These are phyloP conservation scores for Trichophyton equinum DNA, from an alignment of 2,329 filamentous ascomycete species.

Conservation along the genomic window DNA sequence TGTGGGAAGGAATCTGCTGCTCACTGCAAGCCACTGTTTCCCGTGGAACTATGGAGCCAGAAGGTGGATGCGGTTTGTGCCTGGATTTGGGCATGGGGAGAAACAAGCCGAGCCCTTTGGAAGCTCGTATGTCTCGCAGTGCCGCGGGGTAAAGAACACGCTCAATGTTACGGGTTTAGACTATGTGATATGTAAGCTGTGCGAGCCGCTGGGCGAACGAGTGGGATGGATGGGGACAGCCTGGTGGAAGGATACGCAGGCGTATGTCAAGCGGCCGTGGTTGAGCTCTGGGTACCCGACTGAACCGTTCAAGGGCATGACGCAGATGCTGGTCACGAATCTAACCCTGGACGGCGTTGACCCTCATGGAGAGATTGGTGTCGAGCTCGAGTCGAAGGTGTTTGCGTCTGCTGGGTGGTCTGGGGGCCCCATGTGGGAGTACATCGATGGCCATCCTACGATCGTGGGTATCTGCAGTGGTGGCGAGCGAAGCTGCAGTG, in stretches of 20 bases:
- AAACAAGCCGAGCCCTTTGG: slow-evolving; percentile 14
- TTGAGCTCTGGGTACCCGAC: slow-evolving; percentile 16
- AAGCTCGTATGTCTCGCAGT: slow-evolving; percentile 15
- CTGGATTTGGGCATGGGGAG: slow-evolving; percentile 12
- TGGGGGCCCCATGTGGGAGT: slow-evolving; percentile 17
- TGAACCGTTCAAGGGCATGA: slow-evolving; percentile 13
- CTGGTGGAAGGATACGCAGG: slow-evolving; percentile 13
- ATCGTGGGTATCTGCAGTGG: slow-evolving; percentile 18
- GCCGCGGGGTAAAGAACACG: slow-evolving; percentile 16
- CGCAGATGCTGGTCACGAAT: slow-evolving; percentile 16
- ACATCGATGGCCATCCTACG: slow-evolving; percentile 15
- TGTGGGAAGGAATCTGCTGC: slow-evolving; percentile 15
- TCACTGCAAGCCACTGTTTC: slow-evolving; percentile 18
- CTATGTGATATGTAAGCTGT: slow-evolving; percentile 16
- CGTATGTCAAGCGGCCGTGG: slow-evolving; percentile 13
- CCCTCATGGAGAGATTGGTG: slow-evolving; percentile 14
- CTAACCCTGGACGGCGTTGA: slow-evolving; percentile 16
- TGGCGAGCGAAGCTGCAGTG: slow-evolving; percentile 16
- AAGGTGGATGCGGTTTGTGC: slow-evolving; percentile 17
- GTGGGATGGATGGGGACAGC: slow-evolving; percentile 18
- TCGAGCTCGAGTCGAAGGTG: slow-evolving; percentile 15
- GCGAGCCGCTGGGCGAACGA: slow-evolving; percentile 15
- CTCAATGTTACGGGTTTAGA: slow-evolving; percentile 18
- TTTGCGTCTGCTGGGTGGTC: slow-evolving; percentile 17
- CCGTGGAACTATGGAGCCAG: slow-evolving; percentile 14